Conservation (phyloP, 805 yeast genomes). For the Monosporozyma yasuniensis region DNA sequence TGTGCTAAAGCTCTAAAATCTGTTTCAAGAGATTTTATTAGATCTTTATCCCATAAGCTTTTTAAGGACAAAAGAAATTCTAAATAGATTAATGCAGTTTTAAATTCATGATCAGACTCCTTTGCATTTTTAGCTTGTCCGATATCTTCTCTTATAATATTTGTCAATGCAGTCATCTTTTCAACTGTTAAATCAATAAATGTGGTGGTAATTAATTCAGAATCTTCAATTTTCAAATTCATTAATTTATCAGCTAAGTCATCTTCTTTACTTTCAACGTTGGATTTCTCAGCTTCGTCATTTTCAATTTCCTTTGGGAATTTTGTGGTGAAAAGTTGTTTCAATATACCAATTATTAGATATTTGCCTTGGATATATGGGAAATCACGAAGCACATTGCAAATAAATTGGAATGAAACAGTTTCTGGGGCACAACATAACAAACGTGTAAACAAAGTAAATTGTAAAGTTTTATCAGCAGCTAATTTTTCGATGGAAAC, state of each 20-base stretch:
- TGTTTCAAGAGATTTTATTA: constrained; percentile 6
- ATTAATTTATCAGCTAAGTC: constrained; percentile 1
- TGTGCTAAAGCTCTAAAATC: neutral
- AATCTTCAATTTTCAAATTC: constrained; percentile 5
- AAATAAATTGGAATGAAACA: constrained; percentile 48
- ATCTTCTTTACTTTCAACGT: neutral
- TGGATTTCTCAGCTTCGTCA: neutral
- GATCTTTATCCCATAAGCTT: constrained; percentile 24
- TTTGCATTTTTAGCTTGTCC: constrained; percentile 17
- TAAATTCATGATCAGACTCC: constrained; percentile 7
- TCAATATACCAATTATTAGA: constrained; percentile 52
- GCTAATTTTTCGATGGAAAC: constrained; percentile 30
- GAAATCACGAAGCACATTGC: constrained; percentile 56
- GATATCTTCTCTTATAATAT: constrained; percentile 26
- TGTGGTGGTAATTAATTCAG: constrained; percentile 1
- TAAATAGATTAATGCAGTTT: constrained; percentile 42
- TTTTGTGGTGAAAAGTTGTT: neutral
- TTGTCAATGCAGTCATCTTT: constrained; percentile 28
- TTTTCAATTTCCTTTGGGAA: neutral
- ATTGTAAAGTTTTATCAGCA: constrained; percentile 37
- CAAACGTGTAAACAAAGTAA: constrained; percentile 56
- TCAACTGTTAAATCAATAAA: constrained; percentile 36
- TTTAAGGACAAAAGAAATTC: constrained; percentile 41
- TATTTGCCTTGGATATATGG: constrained; percentile 56
- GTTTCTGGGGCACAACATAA: constrained; percentile 51